phyloP scores from a whole-genome alignment of 176 grass and related monocot genomes.

The Pharus latifolius region DNA sequence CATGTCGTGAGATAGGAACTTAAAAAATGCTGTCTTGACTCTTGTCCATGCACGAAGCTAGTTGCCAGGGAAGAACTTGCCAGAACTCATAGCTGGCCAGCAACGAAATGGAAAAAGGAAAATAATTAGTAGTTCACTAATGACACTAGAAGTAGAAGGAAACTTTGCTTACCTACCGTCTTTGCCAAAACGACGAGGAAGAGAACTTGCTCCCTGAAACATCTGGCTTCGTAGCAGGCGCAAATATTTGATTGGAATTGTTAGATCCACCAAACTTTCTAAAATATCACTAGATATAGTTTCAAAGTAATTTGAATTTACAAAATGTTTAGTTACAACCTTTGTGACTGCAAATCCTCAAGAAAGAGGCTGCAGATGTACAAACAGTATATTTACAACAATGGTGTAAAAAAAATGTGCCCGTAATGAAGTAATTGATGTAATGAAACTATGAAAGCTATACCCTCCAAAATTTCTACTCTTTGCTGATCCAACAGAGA shows the following conservation, averaged over 20 bases:
- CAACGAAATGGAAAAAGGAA: neutral
- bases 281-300: neutral
- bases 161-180: slow-evolving; percentile 10
- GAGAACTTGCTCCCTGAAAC: neutral
- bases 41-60: slow-evolving; percentile 1
- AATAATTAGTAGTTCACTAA: neutral
- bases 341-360: neutral
- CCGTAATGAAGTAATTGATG: neutral
- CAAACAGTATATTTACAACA: neutral
- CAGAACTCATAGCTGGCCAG: slow-evolving; percentile 28
- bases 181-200: neutral
- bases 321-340: neutral
- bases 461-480: neutral
- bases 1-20: slow-evolving; percentile 15
- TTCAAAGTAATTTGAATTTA: neutral
- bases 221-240: neutral
- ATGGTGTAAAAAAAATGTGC: too few relatives aligned
- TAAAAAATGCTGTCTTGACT: neutral
- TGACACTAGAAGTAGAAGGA: neutral
- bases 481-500: neutral
- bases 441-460: neutral
- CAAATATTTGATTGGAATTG: neutral
- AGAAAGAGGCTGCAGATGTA: neutral
- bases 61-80: slow-evolving; percentile 18
- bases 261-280: neutral